Percentiles rank a stretch among this genome's conserved stretches.
Evolutionary conservation across 371 early-diverging fungal genomes (phyloP).

Genomic region (Chytridium lagenaria): DNA sequence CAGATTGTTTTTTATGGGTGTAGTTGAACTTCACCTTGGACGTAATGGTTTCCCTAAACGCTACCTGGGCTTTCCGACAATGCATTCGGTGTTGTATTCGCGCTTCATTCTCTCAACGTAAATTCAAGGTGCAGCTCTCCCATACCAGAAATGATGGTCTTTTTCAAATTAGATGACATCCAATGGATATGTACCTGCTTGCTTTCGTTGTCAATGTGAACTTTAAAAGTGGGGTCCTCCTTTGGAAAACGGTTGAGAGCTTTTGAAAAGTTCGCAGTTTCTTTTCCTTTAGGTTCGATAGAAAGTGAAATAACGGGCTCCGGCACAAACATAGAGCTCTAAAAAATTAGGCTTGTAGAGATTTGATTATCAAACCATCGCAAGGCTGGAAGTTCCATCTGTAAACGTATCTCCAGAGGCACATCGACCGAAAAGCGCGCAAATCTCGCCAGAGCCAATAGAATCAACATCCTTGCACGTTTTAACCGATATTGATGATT

Average conservation of each 20-base stretch:
- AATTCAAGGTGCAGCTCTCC: slow-evolving; percentile 97
- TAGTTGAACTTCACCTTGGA: slow-evolving; percentile 84
- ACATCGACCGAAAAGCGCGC: slow-evolving; percentile 97
- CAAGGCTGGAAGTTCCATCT: slow-evolving; percentile 79
- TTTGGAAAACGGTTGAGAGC: slow-evolving; percentile 93
- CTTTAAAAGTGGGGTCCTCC: slow-evolving; percentile 98
- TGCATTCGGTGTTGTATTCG: slow-evolving; percentile 93
- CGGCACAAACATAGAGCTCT: slow-evolving; percentile 96
- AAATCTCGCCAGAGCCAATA: slow-evolving; percentile 96
- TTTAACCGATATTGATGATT: not conserved
- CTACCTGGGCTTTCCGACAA: slow-evolving; percentile 97
- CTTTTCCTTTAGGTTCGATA: slow-evolving; percentile 87
- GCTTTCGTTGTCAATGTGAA: slow-evolving; percentile 90
- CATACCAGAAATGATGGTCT: slow-evolving; percentile 92
- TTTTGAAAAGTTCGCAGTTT: slow-evolving; percentile 91
- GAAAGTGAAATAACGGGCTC: slow-evolving; percentile 96
- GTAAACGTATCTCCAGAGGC: slow-evolving; percentile 97
- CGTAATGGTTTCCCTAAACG: slow-evolving; percentile 94
- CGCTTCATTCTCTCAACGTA: slow-evolving; percentile 98
- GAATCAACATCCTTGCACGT: slow-evolving; percentile 80
- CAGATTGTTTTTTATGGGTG: slow-evolving; percentile 98
- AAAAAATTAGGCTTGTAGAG: slow-evolving; percentile 11
- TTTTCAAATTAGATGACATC: too few relatives aligned
- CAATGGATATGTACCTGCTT: too few relatives aligned
- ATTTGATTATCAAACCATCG: slow-evolving; percentile 68